Evolutionary conservation across 2,329 filamentous ascomycete genomes (phyloP).

Genomic region (Proliferodiscus dingleyae): DNA sequence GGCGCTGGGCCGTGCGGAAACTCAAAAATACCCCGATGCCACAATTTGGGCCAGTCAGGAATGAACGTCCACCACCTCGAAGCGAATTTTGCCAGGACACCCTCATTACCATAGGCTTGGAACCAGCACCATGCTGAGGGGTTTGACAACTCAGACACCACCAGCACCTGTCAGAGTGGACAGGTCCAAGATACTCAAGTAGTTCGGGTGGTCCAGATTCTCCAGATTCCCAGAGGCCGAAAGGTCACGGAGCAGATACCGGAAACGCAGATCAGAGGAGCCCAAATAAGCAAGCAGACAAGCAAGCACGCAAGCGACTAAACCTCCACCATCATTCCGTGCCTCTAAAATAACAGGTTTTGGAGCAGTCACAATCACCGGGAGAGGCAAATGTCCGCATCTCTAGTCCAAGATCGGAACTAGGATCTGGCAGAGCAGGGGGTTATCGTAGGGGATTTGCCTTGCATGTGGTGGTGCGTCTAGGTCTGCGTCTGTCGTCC

Average conservation of each 20-base stretch:
- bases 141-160: neutral
- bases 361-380: neutral
- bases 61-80: neutral
- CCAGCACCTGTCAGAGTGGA: no score
- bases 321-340: neutral
- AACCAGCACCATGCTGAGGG: neutral
- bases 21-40: no score
- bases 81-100: neutral
- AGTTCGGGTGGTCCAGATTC: neutral
- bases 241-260: neutral
- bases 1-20: no score
- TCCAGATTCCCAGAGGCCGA: neutral
- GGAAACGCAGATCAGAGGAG: neutral
- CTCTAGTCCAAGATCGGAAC: conserved; percentile 11
- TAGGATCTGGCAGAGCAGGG: conserved; percentile 4
- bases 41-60: no score
- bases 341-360: conserved; percentile 1
- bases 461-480: conserved; percentile 8
- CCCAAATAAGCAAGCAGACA: neutral
- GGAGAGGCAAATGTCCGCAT: no score
- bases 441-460: conserved; percentile 11
- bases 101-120: neutral
- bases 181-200: neutral
- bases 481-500: conserved; percentile 12
- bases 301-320: neutral